A percentile compares a stretch with the other conserved stretches of the same genome.
Conservation (phyloP, 176 grass and related monocot species). For the Microstegium vimineum region DNA sequence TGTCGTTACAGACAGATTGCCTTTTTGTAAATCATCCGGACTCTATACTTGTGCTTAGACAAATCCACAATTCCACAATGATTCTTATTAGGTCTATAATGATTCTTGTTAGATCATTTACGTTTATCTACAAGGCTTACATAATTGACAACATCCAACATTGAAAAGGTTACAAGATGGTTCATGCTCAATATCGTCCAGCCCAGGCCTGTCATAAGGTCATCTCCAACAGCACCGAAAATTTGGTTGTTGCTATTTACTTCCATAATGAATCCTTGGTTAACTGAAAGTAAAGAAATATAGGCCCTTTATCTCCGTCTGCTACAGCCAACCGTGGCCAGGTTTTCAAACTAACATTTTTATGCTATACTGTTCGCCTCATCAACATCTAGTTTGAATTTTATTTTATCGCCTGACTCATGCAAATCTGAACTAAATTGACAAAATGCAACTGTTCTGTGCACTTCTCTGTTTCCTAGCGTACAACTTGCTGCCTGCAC, state of each 20-base stretch:
- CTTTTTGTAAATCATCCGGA: not conserved
- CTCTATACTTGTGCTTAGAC: not conserved
- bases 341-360: too few relatives aligned
- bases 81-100: not conserved
- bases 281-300: too few relatives aligned
- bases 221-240: not conserved
- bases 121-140: not conserved
- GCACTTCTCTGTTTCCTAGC: too few relatives aligned
- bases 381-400: too few relatives aligned
- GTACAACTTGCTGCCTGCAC: too few relatives aligned
- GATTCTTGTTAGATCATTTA: not conserved
- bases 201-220: not conserved
- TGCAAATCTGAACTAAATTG: too few relatives aligned
- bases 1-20: not conserved
- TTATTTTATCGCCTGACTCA: too few relatives aligned
- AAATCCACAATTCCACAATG: not conserved
- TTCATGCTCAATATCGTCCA: not conserved
- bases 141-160: not conserved
- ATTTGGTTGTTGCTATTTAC: not conserved
- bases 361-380: too few relatives aligned
- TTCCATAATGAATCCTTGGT: too few relatives aligned
- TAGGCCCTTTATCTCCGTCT: too few relatives aligned
- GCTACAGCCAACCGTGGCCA: too few relatives aligned
- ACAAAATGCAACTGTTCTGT: too few relatives aligned
- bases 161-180: not conserved